Base-by-base conservation (phyloP, 1,284 basidiomycete genomes). In the Puccinia hordei region DNA sequence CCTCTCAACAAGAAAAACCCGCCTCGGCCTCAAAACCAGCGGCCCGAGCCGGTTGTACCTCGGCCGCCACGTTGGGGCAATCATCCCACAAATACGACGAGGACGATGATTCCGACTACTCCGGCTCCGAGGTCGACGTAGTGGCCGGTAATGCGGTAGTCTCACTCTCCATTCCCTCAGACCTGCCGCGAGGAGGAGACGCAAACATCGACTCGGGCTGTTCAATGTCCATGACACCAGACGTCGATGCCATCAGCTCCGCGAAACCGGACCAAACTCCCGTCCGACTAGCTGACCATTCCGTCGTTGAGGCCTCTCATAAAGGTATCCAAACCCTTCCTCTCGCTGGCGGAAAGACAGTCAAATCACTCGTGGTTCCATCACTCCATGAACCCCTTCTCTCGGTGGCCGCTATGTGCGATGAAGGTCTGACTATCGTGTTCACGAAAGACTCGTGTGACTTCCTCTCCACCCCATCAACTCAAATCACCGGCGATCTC, bases 211-310 rank as follows among this genome's bases (percentile, higher is more conserved):
- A 41, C 38, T 41, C 38, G 38, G 71, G 49, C 9, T 73, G 71
- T 22, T 73, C 33, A 3, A 35, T 73, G 19, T 55, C 71, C 4
- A 73, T 73, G 71, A 73, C 71, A 2, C 71, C 51, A 13, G 46
- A 73, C 17, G 46, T 73, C 49, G 22, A 51, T 41, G 38, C 38
- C 6, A 41, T 41, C 4, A 41, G 38, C 38, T 41, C 38, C 38
- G 38, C 38, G 38, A 41, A 41, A 41, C 12, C 38, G 6, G 38
- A 41, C 12, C 38, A 12, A 41, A 41, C 38, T 41, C 38, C 38
- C 12, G 38, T 41, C 38, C 38, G 38, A 41, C 38, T 41, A 12
- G 38, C 38, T 12, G 38, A 41, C 38, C 35, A 61, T 17, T 75
- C 73, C 5, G 4, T 44, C 2, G 59, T 75, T 24, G 19, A 53